A percentile compares a stretch with the other conserved stretches of the same genome.
Evolutionary conservation across 441 rosid species (phyloP).

Genomic region (Populus hybrid): DNA sequence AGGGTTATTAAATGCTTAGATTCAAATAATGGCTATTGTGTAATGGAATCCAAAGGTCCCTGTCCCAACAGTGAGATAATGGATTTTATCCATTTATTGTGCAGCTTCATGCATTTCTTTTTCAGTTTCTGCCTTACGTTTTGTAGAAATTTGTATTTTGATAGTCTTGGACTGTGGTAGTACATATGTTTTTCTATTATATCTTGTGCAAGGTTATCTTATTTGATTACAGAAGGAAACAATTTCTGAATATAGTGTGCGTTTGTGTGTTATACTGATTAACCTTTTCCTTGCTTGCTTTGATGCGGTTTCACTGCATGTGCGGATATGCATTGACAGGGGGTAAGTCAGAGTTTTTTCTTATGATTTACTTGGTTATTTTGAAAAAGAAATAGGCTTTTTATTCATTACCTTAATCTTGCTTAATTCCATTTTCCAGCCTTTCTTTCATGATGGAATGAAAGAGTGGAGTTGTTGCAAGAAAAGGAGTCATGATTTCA

Average conservation of each 20-base stretch:
- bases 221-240: not conserved
- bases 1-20: not conserved
- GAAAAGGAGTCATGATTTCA: slow-evolving; percentile 89
- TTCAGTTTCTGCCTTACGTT: not conserved
- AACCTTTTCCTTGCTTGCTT: slow-evolving; percentile 28
- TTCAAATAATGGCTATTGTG: not conserved
- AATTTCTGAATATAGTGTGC: not conserved
- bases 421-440: slow-evolving; percentile 44
- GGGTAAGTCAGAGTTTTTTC: slow-evolving; percentile 43
- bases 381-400: not conserved
- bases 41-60: not conserved
- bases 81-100: not conserved
- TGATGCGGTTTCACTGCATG: slow-evolving; percentile 25
- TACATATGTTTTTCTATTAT: not conserved
- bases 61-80: not conserved
- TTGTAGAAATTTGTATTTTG: not conserved
- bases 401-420: not conserved
- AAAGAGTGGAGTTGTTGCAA: slow-evolving; percentile 99
- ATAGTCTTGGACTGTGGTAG: not conserved
- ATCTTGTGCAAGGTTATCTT: not conserved
- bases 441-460: slow-evolving; percentile 88
- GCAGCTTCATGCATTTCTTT: not conserved
- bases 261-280: slow-evolving; percentile 26
- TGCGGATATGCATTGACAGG: slow-evolving; percentile 41
- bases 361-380: not conserved